Base-by-base conservation (phyloP, 1,284 basidiomycete genomes). In the Melanopsichium pennsylvanicum region DNA sequence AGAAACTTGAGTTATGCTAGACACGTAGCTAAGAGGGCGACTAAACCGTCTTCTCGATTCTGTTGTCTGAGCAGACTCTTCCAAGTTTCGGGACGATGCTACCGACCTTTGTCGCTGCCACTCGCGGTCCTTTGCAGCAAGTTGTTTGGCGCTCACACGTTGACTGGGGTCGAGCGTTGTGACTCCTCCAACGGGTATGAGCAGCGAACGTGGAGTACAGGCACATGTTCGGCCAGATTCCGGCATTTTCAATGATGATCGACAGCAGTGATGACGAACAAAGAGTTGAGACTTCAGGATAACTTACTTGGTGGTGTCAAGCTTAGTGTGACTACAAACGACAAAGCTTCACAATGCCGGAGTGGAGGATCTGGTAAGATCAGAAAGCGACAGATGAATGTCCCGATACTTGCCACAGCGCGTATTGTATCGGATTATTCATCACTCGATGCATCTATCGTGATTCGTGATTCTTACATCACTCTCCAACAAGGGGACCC, bases 121-220 rank as follows among this genome's bases (percentile, higher is more conserved):
- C 36, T 44, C 47, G 19, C 49, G 54, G 21, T 64, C 54, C 27
- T 32, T 52, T 10, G 54, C 52, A 13, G 38, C 44, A 18, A 68
- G 58, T 46, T 69, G 46, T 22, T 58, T 44, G n/a, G 46, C 34
- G 50, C 64, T 68, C 35, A 68, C 54, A 13, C 54, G 48, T 38
- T 57, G 58, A 36, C 64, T 68, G 0, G 64, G 58, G 27, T 62
- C 52, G 6, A 68, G 46, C 7, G 58, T 57, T 7, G 16, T 47
- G 16, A 62, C 58, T 1, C 64, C 64, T 6, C 64, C 64, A 1
- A 54, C 64, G 0, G 64, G 59, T 9, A 50, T 35, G 1, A 68
- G 49, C 38, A 68, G 41, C 31, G 59, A 62, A 26, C 57, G 44
- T 12, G 54, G 58, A 1, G 64, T 68, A n/a, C 64, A 68, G 5